Evolutionary conservation across 352 stramenopile genomes (phyloP).

Genomic region (Blastocystis sp.): DNA sequence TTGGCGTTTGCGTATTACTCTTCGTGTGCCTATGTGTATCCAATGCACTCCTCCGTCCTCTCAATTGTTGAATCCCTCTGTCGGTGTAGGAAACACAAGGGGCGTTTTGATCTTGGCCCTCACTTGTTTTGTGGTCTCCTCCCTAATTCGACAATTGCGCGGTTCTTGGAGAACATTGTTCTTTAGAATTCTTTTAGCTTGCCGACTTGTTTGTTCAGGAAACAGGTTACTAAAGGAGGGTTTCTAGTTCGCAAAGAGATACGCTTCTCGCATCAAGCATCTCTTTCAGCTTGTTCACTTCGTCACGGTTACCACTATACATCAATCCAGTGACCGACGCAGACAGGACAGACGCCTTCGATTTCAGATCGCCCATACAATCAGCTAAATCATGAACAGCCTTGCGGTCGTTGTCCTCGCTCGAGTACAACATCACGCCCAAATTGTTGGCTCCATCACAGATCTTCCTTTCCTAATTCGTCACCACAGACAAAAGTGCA

Average conservation of each 20-base stretch:
- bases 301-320: background rate
- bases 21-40: background rate
- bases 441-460: slow-evolving; percentile 39
- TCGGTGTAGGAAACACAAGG: background rate
- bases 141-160: background rate
- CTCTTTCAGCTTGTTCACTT: background rate
- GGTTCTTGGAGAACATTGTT: background rate
- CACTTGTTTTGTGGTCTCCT: background rate
- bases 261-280: background rate
- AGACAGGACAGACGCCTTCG: background rate
- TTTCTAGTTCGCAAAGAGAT: background rate
- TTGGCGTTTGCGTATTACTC: background rate
- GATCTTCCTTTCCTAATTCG: background rate
- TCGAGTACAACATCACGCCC: slow-evolving; percentile 27
- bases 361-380: too few species aligned
- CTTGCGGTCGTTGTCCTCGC: background rate
- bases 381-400: background rate
- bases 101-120: background rate
- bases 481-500: background rate
- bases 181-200: background rate
- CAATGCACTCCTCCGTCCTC: background rate
- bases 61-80: background rate
- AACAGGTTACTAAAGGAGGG: background rate
- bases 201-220: slow-evolving; percentile 24
- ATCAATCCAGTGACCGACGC: background rate